Evolutionary conservation across 2,329 filamentous ascomycete genomes (phyloP).

Genomic region (Leptodontidium sp.): DNA sequence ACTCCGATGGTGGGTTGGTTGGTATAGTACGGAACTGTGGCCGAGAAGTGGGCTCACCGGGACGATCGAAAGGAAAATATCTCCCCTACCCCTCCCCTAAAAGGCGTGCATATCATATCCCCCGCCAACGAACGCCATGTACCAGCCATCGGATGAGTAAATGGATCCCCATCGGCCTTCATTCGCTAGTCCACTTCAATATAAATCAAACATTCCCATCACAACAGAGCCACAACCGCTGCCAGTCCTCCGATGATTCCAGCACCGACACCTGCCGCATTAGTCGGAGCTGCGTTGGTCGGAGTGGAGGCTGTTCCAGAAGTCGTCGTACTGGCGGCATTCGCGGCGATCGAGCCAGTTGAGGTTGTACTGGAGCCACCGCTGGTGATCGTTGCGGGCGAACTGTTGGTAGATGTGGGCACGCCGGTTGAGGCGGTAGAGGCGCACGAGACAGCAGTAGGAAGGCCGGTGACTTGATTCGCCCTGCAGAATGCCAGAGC

Average conservation of each 20-base stretch:
- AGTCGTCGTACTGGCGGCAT: conserved; percentile 16
- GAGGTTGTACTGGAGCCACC: not conserved
- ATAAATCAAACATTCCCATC: conserved; percentile 22
- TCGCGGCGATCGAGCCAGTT: conserved; percentile 1
- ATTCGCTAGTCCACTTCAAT: conserved; percentile 5
- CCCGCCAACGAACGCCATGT: not conserved
- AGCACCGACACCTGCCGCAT: conserved; percentile 37
- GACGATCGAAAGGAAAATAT: conserved; percentile 16
- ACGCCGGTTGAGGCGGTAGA: conserved; percentile 17
- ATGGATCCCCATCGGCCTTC: conserved; percentile 7
- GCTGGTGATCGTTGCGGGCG: conserved; percentile 18
- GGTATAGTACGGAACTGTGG: not conserved
- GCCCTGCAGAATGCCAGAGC: conserved; percentile 48
- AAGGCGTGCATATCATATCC: not conserved
- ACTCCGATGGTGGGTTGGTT: conserved; percentile 5
- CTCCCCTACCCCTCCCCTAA: not conserved
- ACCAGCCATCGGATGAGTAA: conserved; percentile 7
- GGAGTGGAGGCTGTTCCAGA: conserved; percentile 24
- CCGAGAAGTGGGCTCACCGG: conserved; percentile 12
- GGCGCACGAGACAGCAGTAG: conserved; percentile 36
- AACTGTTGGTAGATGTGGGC: conserved; percentile 10
- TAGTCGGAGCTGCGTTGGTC: conserved; percentile 24
- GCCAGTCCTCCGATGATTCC: conserved; percentile 41
- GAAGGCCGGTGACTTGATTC: conserved; percentile 46
- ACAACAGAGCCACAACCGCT: conserved; percentile 38